Evolutionary conservation across 2,329 filamentous ascomycete genomes (phyloP).

Genomic region (Ustilaginoidea virens): DNA sequence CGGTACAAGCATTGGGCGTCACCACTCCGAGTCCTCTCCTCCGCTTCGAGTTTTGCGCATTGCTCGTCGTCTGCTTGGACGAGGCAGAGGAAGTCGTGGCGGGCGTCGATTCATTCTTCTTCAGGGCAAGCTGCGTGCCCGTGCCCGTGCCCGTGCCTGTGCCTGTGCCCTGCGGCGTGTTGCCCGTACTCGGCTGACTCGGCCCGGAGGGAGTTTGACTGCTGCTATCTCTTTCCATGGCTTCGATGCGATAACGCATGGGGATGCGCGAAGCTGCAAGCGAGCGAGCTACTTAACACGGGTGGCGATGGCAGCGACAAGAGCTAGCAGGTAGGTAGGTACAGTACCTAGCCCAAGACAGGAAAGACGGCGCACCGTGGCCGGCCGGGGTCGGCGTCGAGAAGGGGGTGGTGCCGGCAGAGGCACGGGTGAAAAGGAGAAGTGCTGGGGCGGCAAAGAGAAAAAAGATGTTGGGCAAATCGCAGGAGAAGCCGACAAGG

Average conservation of each 20-base stretch:
- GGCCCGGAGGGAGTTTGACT: conserved; percentile 13
- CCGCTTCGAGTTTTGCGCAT: conserved; percentile 27
- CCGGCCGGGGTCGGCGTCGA: too few species aligned
- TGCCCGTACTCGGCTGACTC: conserved; percentile 16
- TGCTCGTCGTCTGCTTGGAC: conserved; percentile 12
- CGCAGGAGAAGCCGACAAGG: not conserved
- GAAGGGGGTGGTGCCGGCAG: too few species aligned
- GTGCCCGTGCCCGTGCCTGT: too few species aligned
- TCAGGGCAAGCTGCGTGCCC: conserved; percentile 10
- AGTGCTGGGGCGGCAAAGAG: too few species aligned
- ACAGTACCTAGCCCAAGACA: too few species aligned
- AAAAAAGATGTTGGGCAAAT: not conserved
- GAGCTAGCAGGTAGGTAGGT: too few species aligned
- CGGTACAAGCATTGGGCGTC: conserved; percentile 44
- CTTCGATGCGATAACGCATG: not conserved
- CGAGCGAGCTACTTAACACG: not conserved
- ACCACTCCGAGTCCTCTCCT: conserved; percentile 39
- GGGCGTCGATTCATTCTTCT: conserved; percentile 4
- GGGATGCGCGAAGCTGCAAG: not conserved
- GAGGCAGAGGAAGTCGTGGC: conserved; percentile 6
- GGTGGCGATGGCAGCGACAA: too few species aligned
- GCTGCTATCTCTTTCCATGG: conserved; percentile 18
- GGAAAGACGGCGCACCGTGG: too few species aligned
- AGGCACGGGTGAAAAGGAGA: too few species aligned
- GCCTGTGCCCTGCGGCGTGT: conserved; percentile 17